phyloP scores from a whole-genome alignment of 805 yeast genomes.

The Jamesozyma jinghongensis region DNA sequence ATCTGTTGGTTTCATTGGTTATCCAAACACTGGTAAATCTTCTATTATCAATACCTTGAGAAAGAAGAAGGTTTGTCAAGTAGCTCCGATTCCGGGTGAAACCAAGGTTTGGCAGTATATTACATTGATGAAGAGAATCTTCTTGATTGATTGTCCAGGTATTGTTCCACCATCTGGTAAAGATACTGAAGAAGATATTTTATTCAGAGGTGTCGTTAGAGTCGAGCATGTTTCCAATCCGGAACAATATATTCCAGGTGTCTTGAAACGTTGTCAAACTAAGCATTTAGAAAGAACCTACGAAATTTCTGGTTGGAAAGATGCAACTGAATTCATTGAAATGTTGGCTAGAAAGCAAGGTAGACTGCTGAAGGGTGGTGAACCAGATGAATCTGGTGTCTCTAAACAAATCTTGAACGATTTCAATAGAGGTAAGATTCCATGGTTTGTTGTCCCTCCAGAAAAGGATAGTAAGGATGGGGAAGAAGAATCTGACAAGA shows the following conservation, averaged over 20 bases:
- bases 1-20: slow-evolving; percentile 94
- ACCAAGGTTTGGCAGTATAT: slow-evolving; percentile 99
- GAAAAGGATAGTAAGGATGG: slow-evolving; percentile 40
- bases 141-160: slow-evolving; percentile 97
- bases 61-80: slow-evolving; percentile 90
- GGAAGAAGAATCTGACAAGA: slow-evolving; percentile 32
- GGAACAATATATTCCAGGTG: slow-evolving; percentile 87
- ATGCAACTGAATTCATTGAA: slow-evolving; percentile 75
- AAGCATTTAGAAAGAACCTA: slow-evolving; percentile 92
- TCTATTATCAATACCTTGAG: slow-evolving; percentile 90
- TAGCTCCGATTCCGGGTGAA: slow-evolving; percentile 98
- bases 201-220: slow-evolving; percentile 95
- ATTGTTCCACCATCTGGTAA: slow-evolving; percentile 91
- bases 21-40: slow-evolving; percentile 97
- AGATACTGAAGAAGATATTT: slow-evolving; percentile 84
- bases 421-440: slow-evolving; percentile 94
- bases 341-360: slow-evolving; percentile 89
- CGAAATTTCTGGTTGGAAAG: slow-evolving; percentile 84
- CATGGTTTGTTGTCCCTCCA: slow-evolving; percentile 97
- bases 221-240: slow-evolving; percentile 96
- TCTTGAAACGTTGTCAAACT: slow-evolving; percentile 74
- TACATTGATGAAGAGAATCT: slow-evolving; percentile 91
- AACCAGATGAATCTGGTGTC: slow-evolving; percentile 91
- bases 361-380: slow-evolving; percentile 90
- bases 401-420: slow-evolving; percentile 86